Percentiles rank a stretch among this genome's conserved stretches.
Conservation (phyloP, 2,329 filamentous ascomycete genomes). For the Aureobasidium sp. region DNA sequence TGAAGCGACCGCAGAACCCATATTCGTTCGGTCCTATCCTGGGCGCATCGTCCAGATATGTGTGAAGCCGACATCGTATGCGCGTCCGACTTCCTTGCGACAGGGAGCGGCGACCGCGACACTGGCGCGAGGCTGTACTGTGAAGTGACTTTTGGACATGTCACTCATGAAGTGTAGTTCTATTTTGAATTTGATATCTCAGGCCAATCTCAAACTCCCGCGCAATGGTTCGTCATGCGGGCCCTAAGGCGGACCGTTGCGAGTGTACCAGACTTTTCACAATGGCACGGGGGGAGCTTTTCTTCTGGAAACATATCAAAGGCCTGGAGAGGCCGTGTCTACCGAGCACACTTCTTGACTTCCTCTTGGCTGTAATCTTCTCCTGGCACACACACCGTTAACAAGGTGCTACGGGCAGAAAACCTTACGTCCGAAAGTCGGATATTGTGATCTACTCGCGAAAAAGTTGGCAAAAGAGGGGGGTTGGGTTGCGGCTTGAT, state of each 20-base stretch:
- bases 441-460: neutral
- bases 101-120: neutral
- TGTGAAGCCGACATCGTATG: neutral
- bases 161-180: slow-evolving; percentile 8
- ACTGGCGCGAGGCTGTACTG: neutral
- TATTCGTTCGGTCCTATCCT: neutral
- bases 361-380: neutral
- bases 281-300: slow-evolving; percentile 1
- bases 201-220: slow-evolving; percentile 4
- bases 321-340: neutral
- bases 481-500: neutral
- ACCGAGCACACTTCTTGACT: neutral
- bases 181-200: slow-evolving; percentile 5
- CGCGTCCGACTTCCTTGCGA: neutral
- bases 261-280: slow-evolving; percentile 6
- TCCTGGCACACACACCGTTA: neutral
- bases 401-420: neutral
- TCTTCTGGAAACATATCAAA: neutral
- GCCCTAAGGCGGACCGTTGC: slow-evolving; percentile 10
- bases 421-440: slow-evolving; percentile 2
- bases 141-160: neutral
- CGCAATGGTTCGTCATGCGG: neutral
- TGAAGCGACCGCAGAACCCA: neutral
- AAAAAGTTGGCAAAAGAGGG: neutral
- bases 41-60: neutral